Evolutionary conservation across 2,329 filamentous ascomycete genomes (phyloP).

Genomic region (Ploettnerulaceae sp.): DNA sequence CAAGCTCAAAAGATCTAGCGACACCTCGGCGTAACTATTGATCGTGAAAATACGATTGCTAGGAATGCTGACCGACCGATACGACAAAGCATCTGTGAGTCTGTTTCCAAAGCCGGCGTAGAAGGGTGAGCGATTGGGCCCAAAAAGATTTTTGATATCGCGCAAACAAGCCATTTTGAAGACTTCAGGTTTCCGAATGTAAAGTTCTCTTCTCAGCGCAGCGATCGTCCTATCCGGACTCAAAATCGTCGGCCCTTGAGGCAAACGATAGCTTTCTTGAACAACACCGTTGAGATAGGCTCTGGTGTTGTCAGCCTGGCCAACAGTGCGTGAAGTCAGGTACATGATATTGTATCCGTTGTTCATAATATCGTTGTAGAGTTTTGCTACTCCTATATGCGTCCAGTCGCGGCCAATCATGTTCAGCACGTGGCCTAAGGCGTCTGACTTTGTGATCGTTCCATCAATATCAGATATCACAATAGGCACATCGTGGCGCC

Average conservation of each 20-base stretch:
- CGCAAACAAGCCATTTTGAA: constrained; percentile 99
- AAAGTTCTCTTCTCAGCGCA: constrained; percentile 84
- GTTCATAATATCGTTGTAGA: constrained; percentile 90
- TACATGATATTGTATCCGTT: constrained; percentile 99
- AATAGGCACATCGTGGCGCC: constrained; percentile 85
- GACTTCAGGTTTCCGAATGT: constrained; percentile 92
- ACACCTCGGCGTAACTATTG: constrained; percentile 95
- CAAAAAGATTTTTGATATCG: constrained; percentile 88
- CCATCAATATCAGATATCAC: constrained; percentile 99
- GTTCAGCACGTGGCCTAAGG: constrained; percentile 87
- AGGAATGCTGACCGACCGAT: constrained; percentile 92
- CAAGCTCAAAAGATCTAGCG: constrained; percentile 79
- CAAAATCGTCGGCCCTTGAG: constrained; percentile 88
- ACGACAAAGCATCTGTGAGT: constrained; percentile 91
- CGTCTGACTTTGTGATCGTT: constrained; percentile 97
- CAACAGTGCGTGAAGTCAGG: constrained; percentile 87
- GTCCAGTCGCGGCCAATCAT: constrained; percentile 99
- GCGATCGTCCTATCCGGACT: constrained; percentile 94
- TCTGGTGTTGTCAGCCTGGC: constrained; percentile 85
- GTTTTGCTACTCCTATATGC: constrained; percentile 90
- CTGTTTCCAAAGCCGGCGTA: constrained; percentile 97
- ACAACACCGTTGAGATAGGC: constrained; percentile 84
- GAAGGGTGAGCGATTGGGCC: constrained; percentile 72
- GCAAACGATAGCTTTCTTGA: constrained; percentile 81
- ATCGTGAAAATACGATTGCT: constrained; percentile 95